Base-by-base conservation (phyloP, 768 basidiomycete genomes). In the Sporobolomyces pararoseus region DNA sequence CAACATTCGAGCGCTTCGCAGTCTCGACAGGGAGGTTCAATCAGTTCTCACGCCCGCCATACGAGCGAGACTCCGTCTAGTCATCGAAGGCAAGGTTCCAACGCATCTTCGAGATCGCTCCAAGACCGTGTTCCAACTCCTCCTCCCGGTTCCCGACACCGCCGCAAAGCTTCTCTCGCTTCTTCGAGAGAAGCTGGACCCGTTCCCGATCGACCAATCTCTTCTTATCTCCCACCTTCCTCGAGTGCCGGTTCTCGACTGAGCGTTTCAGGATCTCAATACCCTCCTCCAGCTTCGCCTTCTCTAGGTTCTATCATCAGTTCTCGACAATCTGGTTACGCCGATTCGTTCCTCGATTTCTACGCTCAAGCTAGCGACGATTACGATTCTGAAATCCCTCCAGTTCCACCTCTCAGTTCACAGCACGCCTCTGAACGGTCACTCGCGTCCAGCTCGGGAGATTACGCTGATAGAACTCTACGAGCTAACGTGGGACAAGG, bases 281-380 rank as follows among this genome's bases (percentile, higher is more conserved):
- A n/a, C 46, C 53, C 27, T 23, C 35, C 58, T 9, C 59, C 35
- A 39, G 63, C 27, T 29, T 70, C 69, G 32, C 69, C 69, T 0
- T 54, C 51, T 39, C 59, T 70, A 19, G 64, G 58, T 16, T 67
- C 65, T 27, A 3, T 52, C n/a, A 47, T 49, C 12, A 31, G 21
- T 42, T 73, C 72, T 21, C 27, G 37, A 21, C 27, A 35, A 50
- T 68, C 68, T 42, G 59, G 62, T 6, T 75, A 75, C 53, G 70
- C 70, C 25, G 60, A 62, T 17, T 69, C 66, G 25, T 58, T 75
- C 63, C 47, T 72, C 42, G 71, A 75, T 65, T 68, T 66, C 25
- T 75, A 75, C 44, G 62, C 66, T 4, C 31, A 53, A 25, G 70
- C 51, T 34, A 60, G 57, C 0, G 66, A 58, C 34, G 63, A 66